A percentile compares a stretch with the other conserved stretches of the same genome.
These are phyloP conservation scores for Penicillium riverlandense DNA, from an alignment of 495 filamentous ascomycete genomes.

Conservation along the genomic window DNA sequence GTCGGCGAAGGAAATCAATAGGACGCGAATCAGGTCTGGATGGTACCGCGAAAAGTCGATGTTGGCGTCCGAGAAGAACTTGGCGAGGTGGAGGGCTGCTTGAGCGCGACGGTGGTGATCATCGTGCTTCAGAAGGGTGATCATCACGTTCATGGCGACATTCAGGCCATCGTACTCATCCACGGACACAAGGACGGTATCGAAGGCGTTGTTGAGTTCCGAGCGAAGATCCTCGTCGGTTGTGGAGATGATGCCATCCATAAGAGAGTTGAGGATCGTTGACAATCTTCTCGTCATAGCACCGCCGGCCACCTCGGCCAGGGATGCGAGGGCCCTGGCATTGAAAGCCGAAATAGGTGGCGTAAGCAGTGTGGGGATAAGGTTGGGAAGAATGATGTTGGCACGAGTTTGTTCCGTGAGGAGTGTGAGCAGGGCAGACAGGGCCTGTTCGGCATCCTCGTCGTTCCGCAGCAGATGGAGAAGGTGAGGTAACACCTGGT, in stretches of 20 bases:
- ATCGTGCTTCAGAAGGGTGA: conserved; percentile 81
- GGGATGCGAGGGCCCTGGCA: conserved; percentile 81
- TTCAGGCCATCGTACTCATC: conserved; percentile 96
- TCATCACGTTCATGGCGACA: conserved; percentile 85
- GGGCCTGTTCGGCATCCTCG: conserved; percentile 81
- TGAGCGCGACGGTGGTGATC: conserved; percentile 76
- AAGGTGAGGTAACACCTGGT: conserved; percentile 90
- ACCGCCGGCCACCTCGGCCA: conserved; percentile 81
- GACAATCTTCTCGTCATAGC: conserved; percentile 87
- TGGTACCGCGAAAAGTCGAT: conserved; percentile 92
- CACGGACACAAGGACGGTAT: conserved; percentile 82
- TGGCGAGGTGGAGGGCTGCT: conserved; percentile 74
- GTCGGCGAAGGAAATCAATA: conserved; percentile 90
- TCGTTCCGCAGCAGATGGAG: conserved; percentile 79
- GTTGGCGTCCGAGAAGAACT: conserved; percentile 75
- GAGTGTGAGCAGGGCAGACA: conserved; percentile 85
- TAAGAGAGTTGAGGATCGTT: conserved; percentile 81
- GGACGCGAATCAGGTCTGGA: conserved; percentile 80
- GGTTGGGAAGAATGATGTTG: conserved; percentile 92
- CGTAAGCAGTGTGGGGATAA: conserved; percentile 83
- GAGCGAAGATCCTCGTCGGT: conserved; percentile 66
- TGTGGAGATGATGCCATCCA: conserved; percentile 79
- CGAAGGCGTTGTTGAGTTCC: conserved; percentile 74
- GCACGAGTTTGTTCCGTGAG: conserved; percentile 89
- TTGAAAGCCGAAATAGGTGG: conserved; percentile 94